Evolutionary conservation across 2,329 filamentous ascomycete genomes (phyloP), one percentile per base, ranked within the genome.

Genomic region (Rhexocercosporidium sp.): DNA sequence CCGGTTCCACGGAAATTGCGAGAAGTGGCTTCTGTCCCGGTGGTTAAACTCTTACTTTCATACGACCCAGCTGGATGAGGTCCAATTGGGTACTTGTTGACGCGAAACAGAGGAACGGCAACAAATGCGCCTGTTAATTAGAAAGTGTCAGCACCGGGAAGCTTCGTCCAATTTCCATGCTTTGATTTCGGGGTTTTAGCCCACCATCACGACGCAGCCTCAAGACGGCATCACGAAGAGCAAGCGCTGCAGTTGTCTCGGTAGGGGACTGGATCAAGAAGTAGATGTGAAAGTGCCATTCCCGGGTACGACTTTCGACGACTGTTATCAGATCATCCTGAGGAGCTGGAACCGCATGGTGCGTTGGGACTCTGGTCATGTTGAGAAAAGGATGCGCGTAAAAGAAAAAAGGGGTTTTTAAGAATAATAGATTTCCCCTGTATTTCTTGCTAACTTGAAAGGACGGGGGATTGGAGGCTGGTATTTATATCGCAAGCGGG

Each of bases 221-320:
- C 54, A 65, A 59, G 8, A 65, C 54, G 31, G 62, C 62, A 65
- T 65, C 62, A 20, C 62, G 54, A 59, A 65, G 62, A 25, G 54
- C 62, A 31, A 65, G 54, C 20, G 62, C 62, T 20, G 62, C 62
- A 3, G 62, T 29, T 14, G 54, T 65, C 44, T 65, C 62, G 29
- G 25, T 44, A 6, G 62, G 62, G 20, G 62, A 65, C 20, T 65
- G 62, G 29, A 59, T 56, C 54, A 65, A 44, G 31, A 65, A 65
- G 51, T 65, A 65, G n/a, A 65, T 65, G 53, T 65, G 62, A 20
- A 65, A 65, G 18, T 65, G 62, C 62, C 62, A 65, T 27, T 65
- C 62, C 8, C 62, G 54, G 16, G 62, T 53, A 16, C 62, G 41
- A 37, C 22, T 59, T 41, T 65, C 54, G 20, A 65, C 62, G 54